Evolutionary conservation across 306 rosid genomes (phyloP).

Genomic region (Crotalaria pallida): DNA sequence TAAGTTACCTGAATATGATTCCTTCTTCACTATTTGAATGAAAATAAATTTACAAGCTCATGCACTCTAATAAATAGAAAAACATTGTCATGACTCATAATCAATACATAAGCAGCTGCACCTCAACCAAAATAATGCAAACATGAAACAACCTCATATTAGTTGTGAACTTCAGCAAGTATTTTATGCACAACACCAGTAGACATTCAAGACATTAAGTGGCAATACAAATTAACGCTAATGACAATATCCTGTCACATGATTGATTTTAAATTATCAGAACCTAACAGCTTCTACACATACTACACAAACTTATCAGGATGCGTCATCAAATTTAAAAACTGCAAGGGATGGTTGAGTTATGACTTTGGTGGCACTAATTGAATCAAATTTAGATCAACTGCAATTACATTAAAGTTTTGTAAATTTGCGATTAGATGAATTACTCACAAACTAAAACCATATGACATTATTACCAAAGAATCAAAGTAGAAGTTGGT

Average conservation of each 20-base stretch:
- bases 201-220: slow-evolving; percentile 8
- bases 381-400: slow-evolving; percentile 1
- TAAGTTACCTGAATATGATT: too few relatives aligned
- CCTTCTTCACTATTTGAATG: too few relatives aligned
- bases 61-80: too few relatives aligned
- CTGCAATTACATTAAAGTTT: neutral
- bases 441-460: slow-evolving; percentile 6
- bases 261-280: neutral
- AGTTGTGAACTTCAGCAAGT: too few relatives aligned
- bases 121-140: too few relatives aligned
- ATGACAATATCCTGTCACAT: slow-evolving; percentile 5
- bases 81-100: too few relatives aligned
- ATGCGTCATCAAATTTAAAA: slow-evolving; percentile 3
- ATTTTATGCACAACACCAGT: neutral
- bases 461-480: neutral
- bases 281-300: neutral
- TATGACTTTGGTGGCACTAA: slow-evolving; percentile 8
- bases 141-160: too few relatives aligned
- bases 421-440: neutral
- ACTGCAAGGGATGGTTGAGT: neutral
- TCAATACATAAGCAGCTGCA: too few relatives aligned
- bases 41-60: too few relatives aligned
- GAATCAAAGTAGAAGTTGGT: neutral
- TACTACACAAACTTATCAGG: neutral
- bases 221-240: slow-evolving; percentile 9